These are phyloP conservation scores for Kalmanozyma brasiliensis DNA, from an alignment of 1,284 basidiomycete genomes.

Conservation along the genomic window DNA sequence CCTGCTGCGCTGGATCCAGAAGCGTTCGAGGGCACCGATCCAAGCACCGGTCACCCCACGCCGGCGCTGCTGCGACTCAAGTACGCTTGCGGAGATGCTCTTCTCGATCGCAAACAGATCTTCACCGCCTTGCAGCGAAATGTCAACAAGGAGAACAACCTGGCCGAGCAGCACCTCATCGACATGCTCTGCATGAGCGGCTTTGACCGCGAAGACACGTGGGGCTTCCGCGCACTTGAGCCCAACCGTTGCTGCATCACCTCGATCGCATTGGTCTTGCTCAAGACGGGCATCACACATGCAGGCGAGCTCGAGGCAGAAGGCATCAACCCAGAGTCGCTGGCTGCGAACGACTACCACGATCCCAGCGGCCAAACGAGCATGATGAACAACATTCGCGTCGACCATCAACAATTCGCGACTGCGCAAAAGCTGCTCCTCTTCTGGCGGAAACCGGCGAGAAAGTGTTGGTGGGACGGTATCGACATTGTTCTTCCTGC, in stretches of 20 bases:
- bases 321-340: conserved; percentile 23
- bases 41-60: conserved; percentile 80
- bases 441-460: conserved; percentile 98
- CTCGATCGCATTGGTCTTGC: conserved; percentile 93
- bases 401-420: conserved; percentile 92
- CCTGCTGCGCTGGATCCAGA: conserved; percentile 15
- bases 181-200: conserved; percentile 99
- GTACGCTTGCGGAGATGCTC: conserved; percentile 76
- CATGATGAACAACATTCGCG: conserved; percentile 68
- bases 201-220: conserved; percentile 93
- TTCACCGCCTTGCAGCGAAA: conserved; percentile 98
- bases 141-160: conserved; percentile 98
- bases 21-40: conserved; percentile 49
- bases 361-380: conserved; percentile 62
- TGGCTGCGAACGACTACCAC: conserved; percentile 31
- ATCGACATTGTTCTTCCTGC: conserved; percentile 82
- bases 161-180: conserved; percentile 98
- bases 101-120: conserved; percentile 89
- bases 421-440: conserved; percentile 96
- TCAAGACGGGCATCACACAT: conserved; percentile 96
- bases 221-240: conserved; percentile 96
- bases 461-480: conserved; percentile 99
- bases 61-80: conserved; percentile 72
- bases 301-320: conserved; percentile 70
- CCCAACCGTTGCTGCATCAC: conserved; percentile 96